Percentiles rank a stretch among this genome's conserved stretches.
These are phyloP conservation scores for Hanseniaspora lindneri DNA, from an alignment of 805 yeast genomes.

Conservation along the genomic window DNA sequence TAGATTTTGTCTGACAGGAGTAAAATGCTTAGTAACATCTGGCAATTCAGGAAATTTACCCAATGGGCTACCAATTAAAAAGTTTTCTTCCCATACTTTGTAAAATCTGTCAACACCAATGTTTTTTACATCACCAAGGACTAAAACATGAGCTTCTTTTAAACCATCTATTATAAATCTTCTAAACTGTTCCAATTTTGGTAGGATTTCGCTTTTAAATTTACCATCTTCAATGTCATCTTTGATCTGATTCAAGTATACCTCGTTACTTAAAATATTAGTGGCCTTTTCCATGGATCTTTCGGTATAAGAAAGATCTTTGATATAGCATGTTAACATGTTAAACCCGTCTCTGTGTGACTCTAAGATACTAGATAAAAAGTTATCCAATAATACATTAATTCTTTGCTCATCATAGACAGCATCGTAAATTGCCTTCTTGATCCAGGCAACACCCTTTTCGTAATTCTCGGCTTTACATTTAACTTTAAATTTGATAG, in stretches of 20 bases:
- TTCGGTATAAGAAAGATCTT: slow-evolving; percentile 38
- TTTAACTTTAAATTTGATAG: slow-evolving; percentile 48
- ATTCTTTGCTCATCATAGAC: slow-evolving; percentile 65
- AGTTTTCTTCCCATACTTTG: slow-evolving; percentile 25
- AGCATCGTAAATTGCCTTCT: slow-evolving; percentile 50
- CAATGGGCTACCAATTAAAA: slow-evolving; percentile 10
- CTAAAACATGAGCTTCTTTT: slow-evolving; percentile 52
- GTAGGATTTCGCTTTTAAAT: slow-evolving; percentile 29
- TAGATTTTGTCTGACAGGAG: slow-evolving; percentile 45
- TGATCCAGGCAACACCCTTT: slow-evolving; percentile 67
- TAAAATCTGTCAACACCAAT: slow-evolving; percentile 28
- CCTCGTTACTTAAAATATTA: slow-evolving; percentile 56
- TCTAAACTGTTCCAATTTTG: slow-evolving; percentile 38
- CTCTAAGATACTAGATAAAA: slow-evolving; percentile 31
- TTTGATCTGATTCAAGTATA: slow-evolving; percentile 38
- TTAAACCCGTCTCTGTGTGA: slow-evolving; percentile 34
- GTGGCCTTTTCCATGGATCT: slow-evolving; percentile 54
- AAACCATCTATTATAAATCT: slow-evolving; percentile 36
- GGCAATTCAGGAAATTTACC: slow-evolving; percentile 34
- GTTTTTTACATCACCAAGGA: slow-evolving; percentile 54
- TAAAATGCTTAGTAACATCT: slow-evolving; percentile 40
- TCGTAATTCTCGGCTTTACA: slow-evolving; percentile 51
- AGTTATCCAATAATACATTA: slow-evolving; percentile 39
- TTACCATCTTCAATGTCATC: slow-evolving; percentile 44
- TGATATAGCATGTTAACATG: slow-evolving; percentile 55